Conservation (phyloP, 768 basidiomycete species). For the Boletales sp. region DNA sequence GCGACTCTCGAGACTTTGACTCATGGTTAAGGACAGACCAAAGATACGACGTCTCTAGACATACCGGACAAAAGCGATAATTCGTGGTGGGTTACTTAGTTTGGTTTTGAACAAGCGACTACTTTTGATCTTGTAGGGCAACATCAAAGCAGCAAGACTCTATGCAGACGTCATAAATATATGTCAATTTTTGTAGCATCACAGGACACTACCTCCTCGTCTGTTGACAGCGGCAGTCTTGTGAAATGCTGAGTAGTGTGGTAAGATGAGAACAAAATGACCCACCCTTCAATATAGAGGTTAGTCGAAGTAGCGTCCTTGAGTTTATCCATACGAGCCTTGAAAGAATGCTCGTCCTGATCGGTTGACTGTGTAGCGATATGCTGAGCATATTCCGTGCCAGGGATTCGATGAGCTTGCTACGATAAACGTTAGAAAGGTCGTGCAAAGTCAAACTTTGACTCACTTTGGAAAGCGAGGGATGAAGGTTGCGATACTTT, state of each 20-base stretch:
- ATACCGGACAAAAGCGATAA: slow-evolving; percentile 80
- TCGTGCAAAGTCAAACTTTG: neutral
- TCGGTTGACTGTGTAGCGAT: slow-evolving; percentile 20
- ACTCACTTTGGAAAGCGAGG: slow-evolving; percentile 79
- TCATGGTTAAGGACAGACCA: neutral
- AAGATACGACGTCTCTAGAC: slow-evolving; percentile 11
- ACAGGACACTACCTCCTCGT: slow-evolving; percentile 47
- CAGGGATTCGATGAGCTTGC: slow-evolving; percentile 82
- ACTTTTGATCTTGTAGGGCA: slow-evolving; percentile 68
- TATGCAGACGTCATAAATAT: slow-evolving; percentile 20
- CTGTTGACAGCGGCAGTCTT: slow-evolving; percentile 67
- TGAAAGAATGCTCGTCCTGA: slow-evolving; percentile 50
- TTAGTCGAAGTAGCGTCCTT: slow-evolving; percentile 68
- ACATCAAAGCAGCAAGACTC: slow-evolving; percentile 64
- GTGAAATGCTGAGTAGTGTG: slow-evolving; percentile 1
- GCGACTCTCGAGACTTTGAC: slow-evolving; percentile 62
- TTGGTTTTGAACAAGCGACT: slow-evolving; percentile 79
- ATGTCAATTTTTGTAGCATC: neutral
- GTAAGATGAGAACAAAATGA: neutral
- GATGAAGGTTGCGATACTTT: slow-evolving; percentile 74
- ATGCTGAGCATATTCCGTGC: slow-evolving; percentile 56
- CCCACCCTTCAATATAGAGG: slow-evolving; percentile 75
- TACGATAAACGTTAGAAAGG: slow-evolving; percentile 17
- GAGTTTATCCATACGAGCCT: slow-evolving; percentile 74
- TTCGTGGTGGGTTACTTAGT: slow-evolving; percentile 69